These are phyloP conservation scores for Stipa capillata DNA, from an alignment of 176 grass and related monocot species.

Conservation along the genomic window DNA sequence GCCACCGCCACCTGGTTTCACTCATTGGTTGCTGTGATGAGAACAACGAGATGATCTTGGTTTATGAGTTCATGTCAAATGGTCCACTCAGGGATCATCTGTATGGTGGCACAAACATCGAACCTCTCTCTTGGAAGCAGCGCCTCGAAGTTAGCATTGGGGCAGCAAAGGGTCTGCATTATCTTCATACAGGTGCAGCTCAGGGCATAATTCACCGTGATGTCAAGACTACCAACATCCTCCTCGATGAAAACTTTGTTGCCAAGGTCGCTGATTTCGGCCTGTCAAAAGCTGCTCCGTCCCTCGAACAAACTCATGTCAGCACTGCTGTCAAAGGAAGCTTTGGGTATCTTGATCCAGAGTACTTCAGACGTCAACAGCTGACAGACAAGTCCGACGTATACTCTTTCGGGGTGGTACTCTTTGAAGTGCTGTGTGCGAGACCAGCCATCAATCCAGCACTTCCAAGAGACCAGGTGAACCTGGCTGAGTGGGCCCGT, in stretches of 20 bases:
- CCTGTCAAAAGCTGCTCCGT: conserved; percentile 81
- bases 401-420: conserved; percentile 92
- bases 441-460: conserved; percentile 90
- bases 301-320: conserved; percentile 88
- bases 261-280: conserved; percentile 93
- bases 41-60: conserved; percentile 94
- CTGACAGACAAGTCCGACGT: conserved; percentile 96
- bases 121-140: conserved; percentile 74
- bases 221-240: conserved; percentile 97
- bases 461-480: conserved; percentile 92
- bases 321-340: conserved; percentile 97
- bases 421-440: conserved; percentile 83
- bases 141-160: conserved; percentile 87
- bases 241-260: conserved; percentile 79
- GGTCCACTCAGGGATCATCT: conserved; percentile 78
- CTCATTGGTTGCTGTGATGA: conserved; percentile 97
- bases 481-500: conserved; percentile 79
- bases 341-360: conserved; percentile 94
- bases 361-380: conserved; percentile 95
- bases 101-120: conserved; percentile 51
- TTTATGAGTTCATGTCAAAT: conserved; percentile 96
- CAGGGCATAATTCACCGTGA: conserved; percentile 99
- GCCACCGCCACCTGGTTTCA: conserved; percentile 85
- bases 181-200: conserved; percentile 90
- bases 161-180: conserved; percentile 81